A percentile compares a stretch with the other conserved stretches of the same genome.
Conservation (phyloP, 2,329 filamentous ascomycete species). For the Xylariales sp. region DNA sequence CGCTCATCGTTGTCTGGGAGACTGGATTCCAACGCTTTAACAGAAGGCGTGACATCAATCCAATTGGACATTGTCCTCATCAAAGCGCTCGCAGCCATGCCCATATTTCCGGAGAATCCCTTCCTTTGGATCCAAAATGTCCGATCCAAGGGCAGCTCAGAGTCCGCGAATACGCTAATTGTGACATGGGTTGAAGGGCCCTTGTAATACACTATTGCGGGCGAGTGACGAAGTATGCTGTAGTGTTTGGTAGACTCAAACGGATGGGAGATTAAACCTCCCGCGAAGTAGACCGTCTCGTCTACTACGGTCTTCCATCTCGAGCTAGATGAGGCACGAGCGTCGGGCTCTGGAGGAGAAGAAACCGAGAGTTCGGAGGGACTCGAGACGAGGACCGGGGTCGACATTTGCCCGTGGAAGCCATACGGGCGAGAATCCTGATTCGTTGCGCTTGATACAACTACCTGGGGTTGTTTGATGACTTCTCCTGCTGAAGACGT, state of each 20-base stretch:
- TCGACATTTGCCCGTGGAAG: conserved; percentile 36
- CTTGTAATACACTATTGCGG: conserved; percentile 72
- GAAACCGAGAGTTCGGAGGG: conserved; percentile 34
- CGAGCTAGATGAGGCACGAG: conserved; percentile 35
- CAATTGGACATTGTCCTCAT: conserved; percentile 69
- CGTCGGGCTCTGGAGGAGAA: conserved; percentile 23
- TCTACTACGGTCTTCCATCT: conserved; percentile 51
- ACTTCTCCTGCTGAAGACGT: conserved; percentile 22
- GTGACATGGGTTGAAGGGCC: conserved; percentile 72
- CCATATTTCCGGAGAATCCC: conserved; percentile 75
- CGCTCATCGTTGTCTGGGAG: conserved; percentile 69
- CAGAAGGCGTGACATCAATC: conserved; percentile 74
- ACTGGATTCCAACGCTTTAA: conserved; percentile 59
- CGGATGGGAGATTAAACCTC: conserved; percentile 72
- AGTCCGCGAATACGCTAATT: conserved; percentile 72
- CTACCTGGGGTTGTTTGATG: conserved; percentile 23
- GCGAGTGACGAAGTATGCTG: conserved; percentile 74
- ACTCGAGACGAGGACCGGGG: conserved; percentile 37
- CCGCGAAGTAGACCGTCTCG: conserved; percentile 64
- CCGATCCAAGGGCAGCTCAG: conserved; percentile 65
- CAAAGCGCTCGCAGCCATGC: conserved; percentile 73
- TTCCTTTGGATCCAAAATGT: conserved; percentile 76
- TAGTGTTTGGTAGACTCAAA: conserved; percentile 73
- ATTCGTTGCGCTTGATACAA: neutral
- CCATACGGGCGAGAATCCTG: conserved; percentile 22